These are phyloP conservation scores for Aspergillus tamarii DNA, from an alignment of 2,329 filamentous ascomycete species.

Conservation along the genomic window DNA sequence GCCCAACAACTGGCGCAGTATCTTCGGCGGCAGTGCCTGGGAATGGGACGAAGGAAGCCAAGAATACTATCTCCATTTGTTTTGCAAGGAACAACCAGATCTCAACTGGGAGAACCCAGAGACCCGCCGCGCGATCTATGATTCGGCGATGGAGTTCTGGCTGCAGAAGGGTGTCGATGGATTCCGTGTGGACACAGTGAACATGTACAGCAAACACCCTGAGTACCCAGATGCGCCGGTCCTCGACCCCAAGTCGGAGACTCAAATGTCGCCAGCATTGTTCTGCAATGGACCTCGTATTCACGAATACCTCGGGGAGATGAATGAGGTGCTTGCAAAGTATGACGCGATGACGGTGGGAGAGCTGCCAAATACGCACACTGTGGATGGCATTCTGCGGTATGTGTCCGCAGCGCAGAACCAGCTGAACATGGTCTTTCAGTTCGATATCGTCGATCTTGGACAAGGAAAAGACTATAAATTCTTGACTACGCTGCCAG, in stretches of 20 bases:
- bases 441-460: constrained; percentile 69
- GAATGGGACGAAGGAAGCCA: constrained; percentile 69
- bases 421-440: constrained; percentile 71
- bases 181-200: constrained; percentile 74
- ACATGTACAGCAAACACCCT: constrained; percentile 68
- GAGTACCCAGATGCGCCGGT: constrained; percentile 53
- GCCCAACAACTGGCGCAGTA: constrained; percentile 68
- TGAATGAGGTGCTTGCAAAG: constrained; percentile 55
- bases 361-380: constrained; percentile 60
- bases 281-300: constrained; percentile 62
- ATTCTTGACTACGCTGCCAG: constrained; percentile 52
- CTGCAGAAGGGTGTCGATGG: constrained; percentile 71
- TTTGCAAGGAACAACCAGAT: constrained; percentile 74
- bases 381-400: constrained; percentile 57
- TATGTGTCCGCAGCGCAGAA: constrained; percentile 61
- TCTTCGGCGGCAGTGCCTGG: constrained; percentile 49
- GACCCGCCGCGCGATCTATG: constrained; percentile 69
- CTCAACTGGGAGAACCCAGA: constrained; percentile 80
- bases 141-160: constrained; percentile 75
- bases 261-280: constrained; percentile 63
- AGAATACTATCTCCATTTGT: constrained; percentile 78
- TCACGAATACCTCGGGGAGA: constrained; percentile 60
- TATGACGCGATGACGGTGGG: constrained; percentile 64
- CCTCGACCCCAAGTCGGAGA: constrained; percentile 51
- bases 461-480: constrained; percentile 55